Evolutionary conservation across 2,329 filamentous ascomycete genomes (phyloP), one percentile per base, ranked within the genome.

Genomic region (Parafenestella ontariensis): DNA sequence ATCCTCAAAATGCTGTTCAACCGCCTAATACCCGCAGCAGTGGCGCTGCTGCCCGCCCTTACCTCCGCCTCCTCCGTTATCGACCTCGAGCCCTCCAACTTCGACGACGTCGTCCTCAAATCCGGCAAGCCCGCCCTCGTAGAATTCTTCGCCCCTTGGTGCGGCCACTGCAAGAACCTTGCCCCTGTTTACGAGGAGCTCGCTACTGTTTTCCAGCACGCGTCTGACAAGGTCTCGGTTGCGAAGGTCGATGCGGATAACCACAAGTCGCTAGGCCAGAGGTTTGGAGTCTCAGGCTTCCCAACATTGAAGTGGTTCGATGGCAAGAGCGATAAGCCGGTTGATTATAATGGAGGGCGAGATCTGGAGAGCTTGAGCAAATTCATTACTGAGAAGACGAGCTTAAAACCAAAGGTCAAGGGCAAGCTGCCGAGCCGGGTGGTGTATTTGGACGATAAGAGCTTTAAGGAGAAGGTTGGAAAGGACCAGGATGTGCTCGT

Each of bases 81-180:
- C 68, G 94, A 98, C 77, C 88, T 99, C 58, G 87, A 90, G 56
- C 92, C 94, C 51, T 82, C 82, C 69, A 99, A 97, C 83, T 99
- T 99, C 77, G 94, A 98, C 82, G 81, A 89, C 43, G 83, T 96
- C 50, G 92, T 96, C 61, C 84, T 96, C 56, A 87, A 96, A 76
- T 94, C 91, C 41, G 92, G 92, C 78, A 98, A 96, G 82, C 94
- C 95, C 39, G 93, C 95, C 0, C 88, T 99, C 23, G 92, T 98
- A 68, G 93, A 98, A 78, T 99, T 99, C 85, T 98, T 96, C 74
- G 95, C 95, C 29, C 93, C 94, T 21, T 99, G 95, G 95, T 99
- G 95, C 74, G 96, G 95, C 28, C 95, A 99, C 84, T 99, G 95
- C 91, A 98, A 98, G 86, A 96, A 82, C 72, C 89, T 99, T 29